phyloP scores from a whole-genome alignment of 176 grass and related monocot species.

The Dendrocalamus sinicus region DNA sequence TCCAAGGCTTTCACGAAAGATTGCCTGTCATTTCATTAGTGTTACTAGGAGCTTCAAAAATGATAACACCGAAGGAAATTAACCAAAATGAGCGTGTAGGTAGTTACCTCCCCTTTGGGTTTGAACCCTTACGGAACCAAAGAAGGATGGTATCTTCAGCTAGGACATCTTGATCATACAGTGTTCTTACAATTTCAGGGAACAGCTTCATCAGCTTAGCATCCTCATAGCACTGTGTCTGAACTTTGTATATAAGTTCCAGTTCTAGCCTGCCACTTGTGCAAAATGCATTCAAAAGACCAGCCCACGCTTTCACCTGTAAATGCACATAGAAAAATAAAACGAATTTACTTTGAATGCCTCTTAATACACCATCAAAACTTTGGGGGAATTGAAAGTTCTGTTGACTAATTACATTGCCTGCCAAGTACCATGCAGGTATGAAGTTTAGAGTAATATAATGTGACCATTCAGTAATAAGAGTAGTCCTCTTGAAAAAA shows the following conservation, averaged over 20 bases:
- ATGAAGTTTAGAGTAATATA: background rate
- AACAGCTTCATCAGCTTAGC: conserved; percentile 95
- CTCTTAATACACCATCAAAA: conserved; percentile 5
- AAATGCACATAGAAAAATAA: conserved; percentile 23
- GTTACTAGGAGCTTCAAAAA: conserved; percentile 9
- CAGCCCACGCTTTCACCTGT: conserved; percentile 89
- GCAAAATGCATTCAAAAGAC: conserved; percentile 89
- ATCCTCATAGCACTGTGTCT: conserved; percentile 93
- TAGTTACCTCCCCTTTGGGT: conserved; percentile 87
- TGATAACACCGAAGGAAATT: background rate
- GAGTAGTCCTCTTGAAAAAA: background rate
- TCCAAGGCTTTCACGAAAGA: conserved; percentile 84
- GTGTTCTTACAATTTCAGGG: conserved; percentile 91
- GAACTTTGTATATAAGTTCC: conserved; percentile 93
- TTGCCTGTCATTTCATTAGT: conserved; percentile 53
- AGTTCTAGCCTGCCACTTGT: conserved; percentile 83
- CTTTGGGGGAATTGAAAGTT: background rate
- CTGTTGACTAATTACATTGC: background rate
- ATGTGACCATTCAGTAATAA: background rate
- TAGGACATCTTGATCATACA: conserved; percentile 92
- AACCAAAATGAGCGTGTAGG: background rate
- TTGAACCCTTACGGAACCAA: conserved; percentile 94
- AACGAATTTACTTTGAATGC: background rate
- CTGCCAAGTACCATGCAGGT: background rate
- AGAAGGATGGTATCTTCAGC: conserved; percentile 96